Evolutionary conservation across 345 rosid species (phyloP), one percentile per base, ranked within the genome.

Genomic region (Gossypium herbaceum): DNA sequence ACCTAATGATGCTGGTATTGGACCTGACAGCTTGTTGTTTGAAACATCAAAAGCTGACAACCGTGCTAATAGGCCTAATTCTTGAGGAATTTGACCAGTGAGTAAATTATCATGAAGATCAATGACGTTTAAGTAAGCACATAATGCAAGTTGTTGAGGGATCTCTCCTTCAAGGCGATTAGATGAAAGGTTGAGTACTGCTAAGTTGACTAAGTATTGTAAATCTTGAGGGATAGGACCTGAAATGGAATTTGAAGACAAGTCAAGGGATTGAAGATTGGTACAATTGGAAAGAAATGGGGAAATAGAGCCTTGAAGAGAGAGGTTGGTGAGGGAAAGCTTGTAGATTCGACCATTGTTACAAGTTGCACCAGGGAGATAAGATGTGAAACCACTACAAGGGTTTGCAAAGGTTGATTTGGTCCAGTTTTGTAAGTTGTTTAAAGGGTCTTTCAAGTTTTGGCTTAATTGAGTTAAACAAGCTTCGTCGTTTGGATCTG

Each of bases 301-400:
- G 1, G 98, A 92, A 72, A 94, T 85, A 2, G 91, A 75, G 82
- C 98, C 98, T 59, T 84, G 91, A 15, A 94, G 89, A 43, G 90
- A 84, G 75, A 92, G 90, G 55, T 83, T 88, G 0, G 86, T 84
- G 4, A 68, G 89, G 20, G 97, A 87, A 25, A 94, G 97, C 82
- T 94, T 94, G 85, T 92, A 94, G 84, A 94, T 81, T 54, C 98
- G 83, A 71, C 97, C 97, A 75, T 92, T 94, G 90, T 91, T 94
- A 88, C 97, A 92, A 69, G 86, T 90, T 71, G 86, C 97, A 6
- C 97, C 98, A 4, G 84, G 85, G 58, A 94, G 88, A 27, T 76
- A 79, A 17, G 98, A 94, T 12, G 83, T 86, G 85, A 92, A 89
- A 27, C 91, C 94, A 68, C 79, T 83, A 74, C 98, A 94, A 13